A percentile compares a stretch with the other conserved stretches of the same genome.
Conservation (phyloP, 495 filamentous ascomycete species). For the Penicillium macrosclerotiorum region DNA sequence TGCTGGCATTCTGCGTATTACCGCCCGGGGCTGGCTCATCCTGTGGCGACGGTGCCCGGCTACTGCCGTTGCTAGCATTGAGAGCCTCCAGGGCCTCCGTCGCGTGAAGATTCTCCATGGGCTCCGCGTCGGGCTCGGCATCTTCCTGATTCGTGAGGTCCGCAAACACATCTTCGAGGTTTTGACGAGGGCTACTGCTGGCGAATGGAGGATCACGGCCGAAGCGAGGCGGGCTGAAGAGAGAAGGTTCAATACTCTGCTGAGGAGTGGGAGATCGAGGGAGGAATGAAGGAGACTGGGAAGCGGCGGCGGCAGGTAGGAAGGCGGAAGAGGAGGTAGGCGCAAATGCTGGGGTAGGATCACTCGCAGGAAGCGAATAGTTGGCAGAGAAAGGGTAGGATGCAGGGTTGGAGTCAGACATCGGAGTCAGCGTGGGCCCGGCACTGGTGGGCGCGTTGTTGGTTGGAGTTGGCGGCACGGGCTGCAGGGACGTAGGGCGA, state of each 20-base stretch:
- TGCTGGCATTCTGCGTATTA: conserved; percentile 1
- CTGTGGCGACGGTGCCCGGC: conserved; percentile 22
- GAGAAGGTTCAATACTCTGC: conserved; percentile 35
- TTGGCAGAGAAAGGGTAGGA: conserved; percentile 44
- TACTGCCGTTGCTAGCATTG: conserved; percentile 39
- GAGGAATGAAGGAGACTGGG: conserved; percentile 41
- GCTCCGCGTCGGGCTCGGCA: conserved; percentile 32
- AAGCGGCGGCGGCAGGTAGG: conserved; percentile 31
- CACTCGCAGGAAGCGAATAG: conserved; percentile 37
- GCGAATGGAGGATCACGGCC: conserved; percentile 32
- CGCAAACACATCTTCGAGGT: conserved; percentile 48
- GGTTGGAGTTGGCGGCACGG: conserved; percentile 25
- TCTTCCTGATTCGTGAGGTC: conserved; percentile 50
- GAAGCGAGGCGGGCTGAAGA: conserved; percentile 42
- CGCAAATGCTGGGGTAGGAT: conserved; percentile 42
- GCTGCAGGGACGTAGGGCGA: conserved; percentile 28
- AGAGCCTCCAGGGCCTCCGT: conserved; percentile 47
- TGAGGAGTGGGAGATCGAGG: conserved; percentile 39
- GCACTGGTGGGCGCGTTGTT: conserved; percentile 23
- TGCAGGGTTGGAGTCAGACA: conserved; percentile 29
- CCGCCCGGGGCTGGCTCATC: conserved; percentile 9
- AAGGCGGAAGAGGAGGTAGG: conserved; percentile 40
- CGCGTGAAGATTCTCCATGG: conserved; percentile 47
- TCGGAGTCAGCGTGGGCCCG: conserved; percentile 36
- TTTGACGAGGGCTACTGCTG: conserved; percentile 43